Percentiles rank a stretch among this genome's conserved stretches.
Evolutionary conservation across 2,329 filamentous ascomycete genomes (phyloP).

Genomic region (Aspergillus sergii): DNA sequence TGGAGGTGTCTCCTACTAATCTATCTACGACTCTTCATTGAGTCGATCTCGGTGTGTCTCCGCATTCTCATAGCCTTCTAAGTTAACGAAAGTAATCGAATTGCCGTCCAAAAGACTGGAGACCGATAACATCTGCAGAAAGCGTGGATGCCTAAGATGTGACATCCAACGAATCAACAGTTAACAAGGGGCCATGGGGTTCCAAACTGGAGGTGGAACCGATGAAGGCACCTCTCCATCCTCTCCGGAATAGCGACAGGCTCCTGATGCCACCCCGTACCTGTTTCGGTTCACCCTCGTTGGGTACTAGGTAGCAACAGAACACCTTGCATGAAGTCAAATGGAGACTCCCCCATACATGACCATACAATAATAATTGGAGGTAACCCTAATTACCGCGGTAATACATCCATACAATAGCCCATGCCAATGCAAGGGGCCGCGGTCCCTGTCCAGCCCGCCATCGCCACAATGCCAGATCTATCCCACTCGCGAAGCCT

Average conservation of each 20-base stretch:
- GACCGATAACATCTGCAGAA: neutral
- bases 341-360: neutral
- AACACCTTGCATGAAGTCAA: neutral
- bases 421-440: slow-evolving; percentile 4
- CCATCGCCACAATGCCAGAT: slow-evolving; percentile 1
- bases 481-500: neutral
- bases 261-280: neutral
- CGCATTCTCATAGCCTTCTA: neutral
- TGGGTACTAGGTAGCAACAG: neutral
- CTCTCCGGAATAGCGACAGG: neutral
- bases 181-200: neutral
- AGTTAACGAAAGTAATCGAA: neutral
- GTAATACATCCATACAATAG: slow-evolving; percentile 2
- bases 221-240: neutral
- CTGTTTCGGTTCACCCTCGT: neutral
- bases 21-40: neutral
- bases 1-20: neutral
- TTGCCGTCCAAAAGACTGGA: neutral
- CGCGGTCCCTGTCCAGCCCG: neutral
- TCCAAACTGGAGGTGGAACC: slow-evolving; percentile 1
- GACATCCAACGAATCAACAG: neutral
- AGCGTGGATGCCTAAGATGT: neutral
- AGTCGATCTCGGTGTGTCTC: neutral
- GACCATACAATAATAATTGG: slow-evolving; percentile 4
- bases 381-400: neutral